phyloP scores from a whole-genome alignment of 345 rosid species.

The Acer campestre region DNA sequence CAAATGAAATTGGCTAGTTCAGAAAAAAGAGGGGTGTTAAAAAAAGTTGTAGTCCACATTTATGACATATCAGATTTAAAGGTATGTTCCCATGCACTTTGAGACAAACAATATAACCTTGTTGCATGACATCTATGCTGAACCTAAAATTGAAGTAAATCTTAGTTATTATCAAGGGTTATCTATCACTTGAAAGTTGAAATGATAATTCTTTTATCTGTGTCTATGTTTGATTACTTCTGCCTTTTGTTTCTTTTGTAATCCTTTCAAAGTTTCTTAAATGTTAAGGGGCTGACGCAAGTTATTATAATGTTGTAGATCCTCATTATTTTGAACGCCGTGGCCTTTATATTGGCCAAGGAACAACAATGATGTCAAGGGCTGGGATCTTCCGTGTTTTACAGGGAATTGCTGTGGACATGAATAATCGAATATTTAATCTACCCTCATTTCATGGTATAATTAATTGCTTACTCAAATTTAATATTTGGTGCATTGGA shows the following conservation, averaged over 20 bases:
- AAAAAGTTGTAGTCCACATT: background rate
- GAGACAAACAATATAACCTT: background rate
- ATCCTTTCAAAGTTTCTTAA: conserved; percentile 16
- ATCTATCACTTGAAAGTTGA: conserved; percentile 4
- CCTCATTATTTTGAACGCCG: conserved; percentile 70
- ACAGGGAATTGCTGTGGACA: conserved; percentile 84
- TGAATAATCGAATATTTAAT: conserved; percentile 70
- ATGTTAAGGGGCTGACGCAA: conserved; percentile 26
- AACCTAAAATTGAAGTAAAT: background rate
- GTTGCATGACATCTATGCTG: background rate
- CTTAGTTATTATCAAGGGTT: background rate
- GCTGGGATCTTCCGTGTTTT: conserved; percentile 89
- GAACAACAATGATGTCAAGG: conserved; percentile 83
- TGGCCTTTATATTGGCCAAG: conserved; percentile 93
- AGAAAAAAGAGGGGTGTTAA: background rate
- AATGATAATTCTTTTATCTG: background rate
- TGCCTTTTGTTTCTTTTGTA: background rate
- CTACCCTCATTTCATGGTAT: conserved; percentile 87
- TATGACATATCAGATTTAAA: background rate
- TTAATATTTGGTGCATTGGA: background rate
- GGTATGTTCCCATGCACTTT: background rate
- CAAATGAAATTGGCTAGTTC: background rate
- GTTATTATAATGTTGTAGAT: conserved; percentile 52
- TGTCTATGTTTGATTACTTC: background rate
- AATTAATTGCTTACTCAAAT: conserved; percentile 17